phyloP scores from a whole-genome alignment of 306 rosid genomes.

The Coriaria nepalensis region DNA sequence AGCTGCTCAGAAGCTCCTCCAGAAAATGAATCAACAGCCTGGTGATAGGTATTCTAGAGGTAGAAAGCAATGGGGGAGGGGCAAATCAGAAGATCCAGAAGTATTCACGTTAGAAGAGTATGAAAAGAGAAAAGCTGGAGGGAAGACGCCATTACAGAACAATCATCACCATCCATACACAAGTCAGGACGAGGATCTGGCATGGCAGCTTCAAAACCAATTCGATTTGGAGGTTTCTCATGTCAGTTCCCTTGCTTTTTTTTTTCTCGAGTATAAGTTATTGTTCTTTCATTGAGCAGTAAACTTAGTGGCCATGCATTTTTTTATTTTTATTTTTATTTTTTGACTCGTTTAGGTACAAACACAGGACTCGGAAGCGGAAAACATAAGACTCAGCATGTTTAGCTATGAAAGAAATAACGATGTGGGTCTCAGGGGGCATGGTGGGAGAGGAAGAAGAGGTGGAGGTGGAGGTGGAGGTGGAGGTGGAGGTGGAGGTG shows the following conservation, averaged over 20 bases:
- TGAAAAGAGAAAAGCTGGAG: slow-evolving; percentile 47
- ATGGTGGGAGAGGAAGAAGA: slow-evolving; percentile 29
- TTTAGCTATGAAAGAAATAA: slow-evolving; percentile 46
- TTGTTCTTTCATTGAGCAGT: background rate
- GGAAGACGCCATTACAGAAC: slow-evolving; percentile 16
- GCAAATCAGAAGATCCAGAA: slow-evolving; percentile 38
- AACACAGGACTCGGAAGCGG: slow-evolving; percentile 26
- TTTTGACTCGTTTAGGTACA: slow-evolving; percentile 32
- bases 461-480: slow-evolving; percentile 38
- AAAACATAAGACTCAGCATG: slow-evolving; percentile 64
- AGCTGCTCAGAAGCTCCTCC: slow-evolving; percentile 80
- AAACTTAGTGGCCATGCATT: background rate
- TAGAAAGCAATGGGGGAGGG: slow-evolving; percentile 46
- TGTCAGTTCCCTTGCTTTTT: slow-evolving; percentile 26
- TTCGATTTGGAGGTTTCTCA: slow-evolving; percentile 48
- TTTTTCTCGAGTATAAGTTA: background rate
- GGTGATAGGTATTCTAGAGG: slow-evolving; percentile 28
- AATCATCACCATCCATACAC: slow-evolving; percentile 11
- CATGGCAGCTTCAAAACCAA: slow-evolving; percentile 75
- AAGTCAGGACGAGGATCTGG: slow-evolving; percentile 55
- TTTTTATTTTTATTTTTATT: slow-evolving; percentile 9
- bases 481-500: slow-evolving; percentile 33
- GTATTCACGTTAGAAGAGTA: slow-evolving; percentile 62
- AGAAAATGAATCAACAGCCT: slow-evolving; percentile 49
- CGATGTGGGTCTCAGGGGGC: slow-evolving; percentile 7